Evolutionary conservation across 148 eudicot genomes (phyloP), one percentile per base, ranked within the genome.

Genomic region (Vaccinium macrocarpon): DNA sequence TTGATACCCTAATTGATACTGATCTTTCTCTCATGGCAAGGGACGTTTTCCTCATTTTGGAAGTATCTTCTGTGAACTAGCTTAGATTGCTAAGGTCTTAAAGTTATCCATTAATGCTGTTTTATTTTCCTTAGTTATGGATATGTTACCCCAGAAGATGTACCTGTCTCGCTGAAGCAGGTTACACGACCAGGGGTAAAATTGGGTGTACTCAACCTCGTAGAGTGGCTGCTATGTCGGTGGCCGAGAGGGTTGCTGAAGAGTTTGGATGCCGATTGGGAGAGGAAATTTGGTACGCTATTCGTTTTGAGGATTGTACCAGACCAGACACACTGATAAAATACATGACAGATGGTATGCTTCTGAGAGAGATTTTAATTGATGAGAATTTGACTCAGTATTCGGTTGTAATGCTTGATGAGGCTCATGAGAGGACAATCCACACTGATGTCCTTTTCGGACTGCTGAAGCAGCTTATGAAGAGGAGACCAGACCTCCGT

Each of bases 291-390:
- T 98, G 99, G 9, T 97, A 97, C 82, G 94, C 98, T 23, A 94
- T 97, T 57, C 98, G 98, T 59, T 95, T 95, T 84, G 99, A 97
- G 86, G 98, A 97, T 89, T 93, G 96, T 78, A 97, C 99, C 6
- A 90, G 98, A 6, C 97, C 99, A 0, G 99, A 97, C 6, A 97
- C 99, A 0, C 97, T 94, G 9, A 97, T 97, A 12, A 97, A 93
- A 84, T 97, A 95, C 59, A 97, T 97, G 98, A 97, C 99, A 57
- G 98, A 97, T 88, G 99, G 99, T 87, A 95, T 97, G 97, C 95
- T 97, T 84, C 90, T 95, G 83, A 91, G 95, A 79, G 98, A 95
- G 85, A 92, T 93, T 83, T 87, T 95, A 86, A 88, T 90, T 59
- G 99, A 95, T 77, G 97, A 93, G 71, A 87, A 93, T 86, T 89